A percentile compares a stretch with the other conserved stretches of the same genome.
Conservation (phyloP, 2,329 filamentous ascomycete genomes). For the Pseudogymnoascus sp. region DNA sequence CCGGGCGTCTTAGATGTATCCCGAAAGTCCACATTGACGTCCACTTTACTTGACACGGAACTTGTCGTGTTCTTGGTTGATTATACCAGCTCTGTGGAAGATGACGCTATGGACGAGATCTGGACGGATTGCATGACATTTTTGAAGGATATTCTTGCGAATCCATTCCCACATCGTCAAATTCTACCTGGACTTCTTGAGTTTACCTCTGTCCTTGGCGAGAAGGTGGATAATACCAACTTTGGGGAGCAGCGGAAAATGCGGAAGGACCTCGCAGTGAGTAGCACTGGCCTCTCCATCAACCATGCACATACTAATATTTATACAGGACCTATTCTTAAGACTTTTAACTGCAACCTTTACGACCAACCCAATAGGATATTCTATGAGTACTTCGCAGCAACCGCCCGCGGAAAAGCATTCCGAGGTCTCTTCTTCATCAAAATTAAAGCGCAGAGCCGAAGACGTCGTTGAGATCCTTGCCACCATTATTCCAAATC, state of each 20-base stretch:
- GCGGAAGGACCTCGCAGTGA: slow-evolving; percentile 79
- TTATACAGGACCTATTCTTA: slow-evolving; percentile 71
- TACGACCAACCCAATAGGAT: slow-evolving; percentile 74
- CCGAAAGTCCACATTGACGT: slow-evolving; percentile 81
- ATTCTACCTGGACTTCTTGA: slow-evolving; percentile 80
- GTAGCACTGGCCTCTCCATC: slow-evolving; percentile 29
- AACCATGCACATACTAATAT: slow-evolving; percentile 24
- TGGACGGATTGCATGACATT: slow-evolving; percentile 94
- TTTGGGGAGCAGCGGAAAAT: slow-evolving; percentile 92
- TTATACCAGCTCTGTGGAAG: slow-evolving; percentile 83
- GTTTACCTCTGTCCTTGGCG: slow-evolving; percentile 81
- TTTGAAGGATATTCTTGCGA: slow-evolving; percentile 79
- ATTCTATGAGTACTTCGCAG: slow-evolving; percentile 51
- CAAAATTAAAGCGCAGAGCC: slow-evolving; percentile 38
- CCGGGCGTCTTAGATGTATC: slow-evolving; percentile 69
- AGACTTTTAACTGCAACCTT: slow-evolving; percentile 88
- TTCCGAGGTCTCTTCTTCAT: slow-evolving; percentile 30
- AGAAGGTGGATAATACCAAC: slow-evolving; percentile 96
- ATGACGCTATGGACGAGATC: slow-evolving; percentile 97
- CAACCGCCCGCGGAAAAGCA: slow-evolving; percentile 34
- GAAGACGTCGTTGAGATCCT: slow-evolving; percentile 78
- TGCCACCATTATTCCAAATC: slow-evolving; percentile 68
- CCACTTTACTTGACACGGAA: slow-evolving; percentile 75
- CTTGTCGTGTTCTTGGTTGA: slow-evolving; percentile 84
- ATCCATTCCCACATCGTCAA: slow-evolving; percentile 91